Evolutionary conservation across 1,284 basidiomycete species (phyloP).

Genomic region (Pseudozyma thailandica): DNA sequence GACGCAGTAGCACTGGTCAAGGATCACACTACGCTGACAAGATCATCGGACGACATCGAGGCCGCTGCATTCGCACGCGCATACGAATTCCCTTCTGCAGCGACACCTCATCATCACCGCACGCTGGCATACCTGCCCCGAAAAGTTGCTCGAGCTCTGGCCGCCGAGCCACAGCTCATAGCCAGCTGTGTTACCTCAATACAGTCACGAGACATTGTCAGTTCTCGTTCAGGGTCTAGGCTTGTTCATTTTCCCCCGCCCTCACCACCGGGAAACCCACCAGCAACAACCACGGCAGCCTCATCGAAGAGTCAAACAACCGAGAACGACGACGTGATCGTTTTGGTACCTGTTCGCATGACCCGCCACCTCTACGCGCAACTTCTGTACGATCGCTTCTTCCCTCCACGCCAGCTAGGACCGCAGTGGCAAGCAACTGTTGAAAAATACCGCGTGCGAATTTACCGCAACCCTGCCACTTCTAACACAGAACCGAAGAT

Average conservation of each 20-base stretch:
- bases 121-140: slow-evolving; percentile 83
- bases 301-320: too few species aligned
- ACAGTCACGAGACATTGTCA: slow-evolving; percentile 41
- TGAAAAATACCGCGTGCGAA: slow-evolving; percentile 43
- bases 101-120: slow-evolving; percentile 75
- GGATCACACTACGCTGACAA: slow-evolving; percentile 73
- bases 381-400: slow-evolving; percentile 87
- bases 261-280: slow-evolving; percentile 70
- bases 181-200: slow-evolving; percentile 74
- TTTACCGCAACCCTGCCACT: slow-evolving; percentile 5
- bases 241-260: slow-evolving; percentile 88
- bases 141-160: slow-evolving; percentile 80
- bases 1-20: slow-evolving; percentile 70
- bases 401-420: slow-evolving; percentile 88
- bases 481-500: slow-evolving; percentile 3
- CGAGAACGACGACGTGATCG: slow-evolving; percentile 5
- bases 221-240: slow-evolving; percentile 78
- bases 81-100: slow-evolving; percentile 75
- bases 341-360: slow-evolving; percentile 41
- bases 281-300: neutral
- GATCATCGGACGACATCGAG: slow-evolving; percentile 69
- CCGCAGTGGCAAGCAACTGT: slow-evolving; percentile 52
- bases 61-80: slow-evolving; percentile 47
- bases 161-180: slow-evolving; percentile 75
- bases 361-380: slow-evolving; percentile 78